Evolutionary conservation across 257 asterid species (phyloP).

Genomic region (Fraxinus pennsylvanica): DNA sequence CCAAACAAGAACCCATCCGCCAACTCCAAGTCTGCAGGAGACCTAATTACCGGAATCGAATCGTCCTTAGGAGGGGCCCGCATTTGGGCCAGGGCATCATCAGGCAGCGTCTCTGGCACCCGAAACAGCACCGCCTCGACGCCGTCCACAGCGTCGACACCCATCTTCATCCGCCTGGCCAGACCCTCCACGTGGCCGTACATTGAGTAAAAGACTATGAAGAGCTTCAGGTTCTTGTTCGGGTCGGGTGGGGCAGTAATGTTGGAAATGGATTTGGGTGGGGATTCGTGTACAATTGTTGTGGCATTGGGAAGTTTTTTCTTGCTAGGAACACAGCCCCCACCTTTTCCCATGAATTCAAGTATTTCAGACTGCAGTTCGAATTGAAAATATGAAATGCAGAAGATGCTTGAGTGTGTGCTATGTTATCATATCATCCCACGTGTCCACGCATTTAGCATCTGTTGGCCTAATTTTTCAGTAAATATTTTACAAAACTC

Average conservation of each 20-base stretch:
- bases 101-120: constrained; percentile 80
- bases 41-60: constrained; percentile 54
- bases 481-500: no score
- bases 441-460: no score
- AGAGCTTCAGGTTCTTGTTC: constrained; percentile 41
- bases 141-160: constrained; percentile 68
- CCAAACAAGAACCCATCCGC: constrained; percentile 91
- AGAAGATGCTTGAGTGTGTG: not conserved
- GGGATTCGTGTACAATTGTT: constrained; percentile 28
- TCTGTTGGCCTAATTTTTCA: no score
- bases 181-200: constrained; percentile 94
- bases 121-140: constrained; percentile 70
- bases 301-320: constrained; percentile 42
- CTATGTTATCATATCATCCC: no score
- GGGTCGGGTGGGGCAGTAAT: constrained; percentile 15
- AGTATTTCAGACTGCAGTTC: not conserved
- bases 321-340: constrained; percentile 93
- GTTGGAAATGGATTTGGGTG: constrained; percentile 25
- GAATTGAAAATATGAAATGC: not conserved
- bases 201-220: constrained; percentile 86
- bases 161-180: constrained; percentile 78
- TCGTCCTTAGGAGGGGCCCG: constrained; percentile 76
- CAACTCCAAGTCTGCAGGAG: constrained; percentile 50
- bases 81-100: constrained; percentile 63
- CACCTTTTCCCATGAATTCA: constrained; percentile 78